Evolutionary conservation across 2,329 filamentous ascomycete genomes (phyloP), one percentile per base, ranked within the genome.

Genomic region (Cladosporium sp.): DNA sequence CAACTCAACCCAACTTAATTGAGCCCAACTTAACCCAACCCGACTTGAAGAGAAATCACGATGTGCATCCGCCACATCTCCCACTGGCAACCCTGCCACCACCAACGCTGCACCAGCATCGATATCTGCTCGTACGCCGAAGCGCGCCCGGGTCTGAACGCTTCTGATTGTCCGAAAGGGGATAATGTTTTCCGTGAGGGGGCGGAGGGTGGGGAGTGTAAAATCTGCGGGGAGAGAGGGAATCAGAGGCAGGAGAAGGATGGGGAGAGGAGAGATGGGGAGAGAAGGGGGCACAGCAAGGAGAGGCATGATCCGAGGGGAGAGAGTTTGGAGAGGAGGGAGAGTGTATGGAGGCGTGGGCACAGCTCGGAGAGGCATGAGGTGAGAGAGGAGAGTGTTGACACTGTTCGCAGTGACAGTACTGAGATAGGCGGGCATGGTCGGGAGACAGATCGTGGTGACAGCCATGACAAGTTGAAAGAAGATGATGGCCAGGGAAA

Each of bases 61-160:
- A 49, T 61, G 58, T 61, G 58, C 36, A 32, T 49, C 43, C 43
- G 43, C 58, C 18, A 28, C 25, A 61, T 61, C 28, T 21, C 58
- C 58, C 58, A 61, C 58, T 51, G 43, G 39, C 28, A 25, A 1
- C 58, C 58, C 58, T 61, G 58, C 43, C 14, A 7, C 28, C 58
- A 61, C n/a, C 43, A 61, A 51, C 58, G 58, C 21, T 61, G 58
- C 58, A 51, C 43, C 39, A 23, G 43, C 58, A 34, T 61, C 11
- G 39, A 61, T 2, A 34, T 61, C n/a, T 61, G 58, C 58, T 30
- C 25, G n/a, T 11, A 49, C 18, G 32, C 36, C 3, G 39, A 46
- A 46, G 28, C 16, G 1, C 30, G 25, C 21, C n/a, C 30, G 8
- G 8, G 11, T 28, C 25, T 26, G 18, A 2, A 46, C n/a, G 39